Evolutionary conservation across 2,329 filamentous ascomycete genomes (phyloP).

Genomic region (Neonectria coccinea): DNA sequence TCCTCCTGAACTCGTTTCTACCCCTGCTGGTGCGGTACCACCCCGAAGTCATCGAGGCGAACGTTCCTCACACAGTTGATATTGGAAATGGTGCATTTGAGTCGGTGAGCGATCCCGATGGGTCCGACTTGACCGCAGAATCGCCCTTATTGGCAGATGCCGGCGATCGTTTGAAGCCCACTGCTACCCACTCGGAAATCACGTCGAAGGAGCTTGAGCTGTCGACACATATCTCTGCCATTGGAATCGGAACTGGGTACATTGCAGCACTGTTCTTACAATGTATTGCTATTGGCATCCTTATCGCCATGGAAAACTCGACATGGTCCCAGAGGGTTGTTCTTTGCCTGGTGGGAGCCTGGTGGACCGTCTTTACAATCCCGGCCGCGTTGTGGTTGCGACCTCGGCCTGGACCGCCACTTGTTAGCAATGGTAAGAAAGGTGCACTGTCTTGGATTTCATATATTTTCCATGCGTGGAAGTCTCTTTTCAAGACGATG

Average conservation of each 20-base stretch:
- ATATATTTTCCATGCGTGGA: constrained; percentile 89
- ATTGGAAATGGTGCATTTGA: constrained; percentile 49
- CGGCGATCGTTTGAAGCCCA: constrained; percentile 51
- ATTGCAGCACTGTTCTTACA: constrained; percentile 87
- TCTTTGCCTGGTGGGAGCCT: constrained; percentile 85
- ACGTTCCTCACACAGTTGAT: constrained; percentile 46
- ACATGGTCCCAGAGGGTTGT: constrained; percentile 89
- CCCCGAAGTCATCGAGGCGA: constrained; percentile 60
- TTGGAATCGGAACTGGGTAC: constrained; percentile 95
- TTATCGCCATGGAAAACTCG: constrained; percentile 78
- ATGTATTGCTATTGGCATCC: constrained; percentile 80
- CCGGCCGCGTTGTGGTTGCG: constrained; percentile 90
- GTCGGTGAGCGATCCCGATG: constrained; percentile 47
- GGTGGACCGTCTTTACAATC: constrained; percentile 94
- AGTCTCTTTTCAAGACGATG: constrained; percentile 83
- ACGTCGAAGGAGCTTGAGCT: constrained; percentile 78
- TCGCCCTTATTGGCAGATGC: constrained; percentile 59
- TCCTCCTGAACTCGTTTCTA: constrained; percentile 94
- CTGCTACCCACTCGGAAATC: constrained; percentile 60
- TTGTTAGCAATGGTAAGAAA: constrained; percentile 60
- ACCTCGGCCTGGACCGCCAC: constrained; percentile 86
- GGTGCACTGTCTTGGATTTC: constrained; percentile 65
- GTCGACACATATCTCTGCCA: constrained; percentile 90
- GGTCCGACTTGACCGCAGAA: constrained; percentile 55
- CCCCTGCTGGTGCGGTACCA: constrained; percentile 92